Evolutionary conservation across 1,284 basidiomycete species (phyloP).

Genomic region (Boletus hoseneyae): DNA sequence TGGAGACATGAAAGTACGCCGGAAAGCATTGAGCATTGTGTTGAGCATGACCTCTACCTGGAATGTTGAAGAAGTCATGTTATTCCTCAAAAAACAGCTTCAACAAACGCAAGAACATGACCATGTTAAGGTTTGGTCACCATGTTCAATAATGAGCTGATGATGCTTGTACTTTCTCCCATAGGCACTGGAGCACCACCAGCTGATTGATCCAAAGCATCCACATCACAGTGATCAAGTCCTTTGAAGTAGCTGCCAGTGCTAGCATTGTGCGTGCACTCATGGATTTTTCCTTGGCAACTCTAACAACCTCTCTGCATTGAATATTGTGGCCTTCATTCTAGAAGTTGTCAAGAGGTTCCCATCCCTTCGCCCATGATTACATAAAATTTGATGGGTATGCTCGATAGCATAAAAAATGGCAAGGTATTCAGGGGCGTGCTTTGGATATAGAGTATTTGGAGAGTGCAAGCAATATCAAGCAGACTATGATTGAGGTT

Average conservation of each 20-base stretch:
- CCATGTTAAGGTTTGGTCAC: constrained; percentile 67
- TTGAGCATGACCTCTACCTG: constrained; percentile 93
- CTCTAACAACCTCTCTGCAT: constrained; percentile 90
- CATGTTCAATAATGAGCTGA: neutral
- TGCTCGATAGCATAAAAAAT: constrained; percentile 89
- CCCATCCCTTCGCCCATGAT: constrained; percentile 85
- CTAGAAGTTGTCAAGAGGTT: constrained; percentile 99
- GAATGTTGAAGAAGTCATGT: constrained; percentile 97
- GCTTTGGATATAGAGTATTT: constrained; percentile 97
- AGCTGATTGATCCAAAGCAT: constrained; percentile 97
- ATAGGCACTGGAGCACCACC: constrained; percentile 90
- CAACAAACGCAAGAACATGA: constrained; percentile 85
- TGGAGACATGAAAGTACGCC: constrained; percentile 95
- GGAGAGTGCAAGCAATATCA: constrained; percentile 62
- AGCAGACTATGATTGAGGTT: constrained; percentile 76
- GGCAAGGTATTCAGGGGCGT: constrained; percentile 98
- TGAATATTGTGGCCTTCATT: constrained; percentile 96
- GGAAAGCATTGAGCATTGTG: constrained; percentile 89
- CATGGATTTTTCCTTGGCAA: constrained; percentile 99
- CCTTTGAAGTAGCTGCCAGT: constrained; percentile 96
- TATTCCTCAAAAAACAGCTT: constrained; percentile 98
- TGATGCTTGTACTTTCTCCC: neutral
- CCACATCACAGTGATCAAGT: constrained; percentile 94
- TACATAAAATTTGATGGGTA: constrained; percentile 82
- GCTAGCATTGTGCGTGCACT: constrained; percentile 97